phyloP scores from a whole-genome alignment of 495 filamentous ascomycete species.

The Aspergillus bridgeri region DNA sequence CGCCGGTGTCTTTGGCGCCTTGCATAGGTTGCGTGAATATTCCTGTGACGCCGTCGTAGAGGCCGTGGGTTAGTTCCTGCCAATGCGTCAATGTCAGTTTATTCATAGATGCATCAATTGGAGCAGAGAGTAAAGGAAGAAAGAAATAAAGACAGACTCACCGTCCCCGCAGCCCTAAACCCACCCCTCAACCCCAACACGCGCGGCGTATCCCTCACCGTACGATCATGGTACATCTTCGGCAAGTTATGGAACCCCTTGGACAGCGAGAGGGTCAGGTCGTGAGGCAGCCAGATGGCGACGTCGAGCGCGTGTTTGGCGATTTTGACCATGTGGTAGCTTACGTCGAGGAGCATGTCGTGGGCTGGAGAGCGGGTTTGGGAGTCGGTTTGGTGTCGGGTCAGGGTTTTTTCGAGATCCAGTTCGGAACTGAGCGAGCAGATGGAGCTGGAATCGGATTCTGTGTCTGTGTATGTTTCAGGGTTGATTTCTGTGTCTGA shows the following conservation, averaged over 20 bases:
- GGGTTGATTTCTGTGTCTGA: too few relatives aligned
- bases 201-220: conserved; percentile 62
- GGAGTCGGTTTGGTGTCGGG: neutral
- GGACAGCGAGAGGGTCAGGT: conserved; percentile 71
- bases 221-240: conserved; percentile 73
- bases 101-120: too few relatives aligned
- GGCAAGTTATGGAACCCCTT: conserved; percentile 86
- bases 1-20: conserved; percentile 66
- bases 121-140: too few relatives aligned
- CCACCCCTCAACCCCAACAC: conserved; percentile 69
- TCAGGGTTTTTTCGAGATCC: conserved; percentile 7
- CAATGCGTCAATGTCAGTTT: too few relatives aligned
- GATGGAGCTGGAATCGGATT: neutral
- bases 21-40: conserved; percentile 65
- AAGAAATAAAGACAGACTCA: conserved; percentile 14
- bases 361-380: neutral
- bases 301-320: conserved; percentile 67
- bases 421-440: neutral
- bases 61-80: conserved; percentile 63
- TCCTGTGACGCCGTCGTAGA: conserved; percentile 70
- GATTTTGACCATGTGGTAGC: conserved; percentile 22
- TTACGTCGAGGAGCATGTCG: conserved; percentile 20
- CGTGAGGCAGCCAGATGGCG: conserved; percentile 73
- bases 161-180: conserved; percentile 58
- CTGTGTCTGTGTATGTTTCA: too few relatives aligned